Evolutionary conservation across 2,329 filamentous ascomycete genomes (phyloP), one percentile per base, ranked within the genome.

Genomic region (Exophiala lecanii-corni): DNA sequence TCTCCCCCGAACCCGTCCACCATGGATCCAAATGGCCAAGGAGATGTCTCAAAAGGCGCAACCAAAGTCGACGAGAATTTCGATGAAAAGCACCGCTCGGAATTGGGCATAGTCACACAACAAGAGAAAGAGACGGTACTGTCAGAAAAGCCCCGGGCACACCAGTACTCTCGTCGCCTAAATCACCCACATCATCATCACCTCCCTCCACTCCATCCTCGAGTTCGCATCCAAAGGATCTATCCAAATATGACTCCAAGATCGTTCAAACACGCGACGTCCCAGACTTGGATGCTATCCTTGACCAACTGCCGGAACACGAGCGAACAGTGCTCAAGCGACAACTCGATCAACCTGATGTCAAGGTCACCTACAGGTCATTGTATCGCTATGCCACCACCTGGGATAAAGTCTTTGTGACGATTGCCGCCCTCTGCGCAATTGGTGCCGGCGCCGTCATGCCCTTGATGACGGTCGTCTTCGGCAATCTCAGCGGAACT

Each of bases 391-490:
- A 87, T 68, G 77, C 84, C 3, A 81, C 80, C 1, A 72, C 65
- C 36, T 74, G 72, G 51, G 85, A 89, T 57, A 57, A 82, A 12
- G 51, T 81, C 48, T 79, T 89, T 58, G 74, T 88, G 30, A 56
- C 63, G 28, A 63, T 86, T 41, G 77, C 81, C 38, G 60, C 71
- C 19, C 56, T 91, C 41, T 78, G 77, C 44, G 75, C 84, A 51
- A 84, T 89, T 52, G 79, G 73, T 23, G 82, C 79, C 13, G 86
- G 87, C 47, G 85, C 85, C 42, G 82, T 83, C 5, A 64, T 91
- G 48, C 87, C 87, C 4, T 68, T 89, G 17, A 91, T 92, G 79
- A 91, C 86, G 0, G 69, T 78, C 44, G 62, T 94, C 23, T 94
- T 94, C 57, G 87, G 88, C 49, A 78, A 81, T 39, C 72, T 94